Evolutionary conservation across 768 basidiomycete genomes (phyloP), one percentile per base, ranked within the genome.

Genomic region (Tricholoma saponaceum): DNA sequence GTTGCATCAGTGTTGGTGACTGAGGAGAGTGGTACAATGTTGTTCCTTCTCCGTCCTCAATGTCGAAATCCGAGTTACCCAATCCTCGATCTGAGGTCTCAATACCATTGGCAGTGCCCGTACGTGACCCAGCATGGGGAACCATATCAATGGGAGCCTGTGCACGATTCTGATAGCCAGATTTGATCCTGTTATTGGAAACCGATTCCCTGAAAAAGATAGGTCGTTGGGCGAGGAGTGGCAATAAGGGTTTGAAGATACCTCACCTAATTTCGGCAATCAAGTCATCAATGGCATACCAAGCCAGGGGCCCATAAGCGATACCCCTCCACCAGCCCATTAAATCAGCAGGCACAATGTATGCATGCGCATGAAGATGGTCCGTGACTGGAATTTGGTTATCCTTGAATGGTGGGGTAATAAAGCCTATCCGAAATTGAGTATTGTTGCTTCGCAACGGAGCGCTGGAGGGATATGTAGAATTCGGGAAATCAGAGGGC

Each of bases 141-240:
- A 93, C 85, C 64, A 70, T 71, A 70, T 90, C 88, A 59, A 92
- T 92, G 39, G 90, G 89, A 8, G 86, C 84, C 51, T 66, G 65
- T 3, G 62, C 61, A 23, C 88, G 81, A 57, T 82, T 80, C 54
- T 78, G 72, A 62, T 89, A 82, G 20, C 89, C 89, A 6, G 90
- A 90, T 67, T 90, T 91, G 67, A 94, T 74, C 41, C 90, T 85
- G 71, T 94, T 92, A 67, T 92, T 94, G 13, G 89, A 85, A 2
- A 86, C 84, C 18, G 84, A 81, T 71, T 93, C 90, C 50, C 91
- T 92, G 72, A 39, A 51, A 46, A 51, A 55, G 32, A 58, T 55
- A 33, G 39, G 56, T 60, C 54, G 39, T 52, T 33, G 23, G 18
- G n/a, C n/a, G 9, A 47, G 14, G 30, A 35, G 47, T 44, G 30